Base-by-base conservation (phyloP, 1,284 basidiomycete genomes). In the Laetiporus sulphureus region DNA sequence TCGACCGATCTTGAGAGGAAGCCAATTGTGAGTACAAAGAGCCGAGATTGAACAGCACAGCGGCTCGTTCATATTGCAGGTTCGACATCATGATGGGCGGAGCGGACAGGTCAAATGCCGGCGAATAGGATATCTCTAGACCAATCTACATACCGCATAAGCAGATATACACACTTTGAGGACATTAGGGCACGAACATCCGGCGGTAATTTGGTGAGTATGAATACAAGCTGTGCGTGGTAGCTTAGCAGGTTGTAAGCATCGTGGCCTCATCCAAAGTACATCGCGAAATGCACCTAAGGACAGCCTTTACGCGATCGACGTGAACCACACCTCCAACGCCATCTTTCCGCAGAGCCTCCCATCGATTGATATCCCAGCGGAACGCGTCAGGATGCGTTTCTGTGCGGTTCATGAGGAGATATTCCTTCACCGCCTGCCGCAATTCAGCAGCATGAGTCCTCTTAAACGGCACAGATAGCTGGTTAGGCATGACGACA, bases 331-430 rank as follows among this genome's bases (percentile, higher is more conserved):
- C 62, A 20, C 68, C 69, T 42, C 70, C 71, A 3, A 77, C 68
- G 32, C 71, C 83, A 36, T 80, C 73, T 39, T 74, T 77, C 25
- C 93, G 73, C 40, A 94, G 66, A 4, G 65, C 59, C 38, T 82
- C 77, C 75, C 93, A 90, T 21, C 64, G 64, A 7, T 72, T 72
- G 38, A 94, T 79, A 60, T 97, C 93, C 53, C 73, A 70, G 59
- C 72, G 81, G 67, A 93, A 94, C n/a, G 83, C 80, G 53, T 93
- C 90, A 0, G 92, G 90, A 57, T 95, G 89, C n/a, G 81, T 77
- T 32, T 86, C 83, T 5, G 75, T 71, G 59, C 85, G 78, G 37
- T 77, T 67, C 0, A 64, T 56, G n/a, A 72, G 68, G 37, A 96
- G 83, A 63, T 92, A 90, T 31, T 69, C 67, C 32, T 80, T 73